Conservation (phyloP, 306 rosid genomes). For the Malus sylvestris region DNA sequence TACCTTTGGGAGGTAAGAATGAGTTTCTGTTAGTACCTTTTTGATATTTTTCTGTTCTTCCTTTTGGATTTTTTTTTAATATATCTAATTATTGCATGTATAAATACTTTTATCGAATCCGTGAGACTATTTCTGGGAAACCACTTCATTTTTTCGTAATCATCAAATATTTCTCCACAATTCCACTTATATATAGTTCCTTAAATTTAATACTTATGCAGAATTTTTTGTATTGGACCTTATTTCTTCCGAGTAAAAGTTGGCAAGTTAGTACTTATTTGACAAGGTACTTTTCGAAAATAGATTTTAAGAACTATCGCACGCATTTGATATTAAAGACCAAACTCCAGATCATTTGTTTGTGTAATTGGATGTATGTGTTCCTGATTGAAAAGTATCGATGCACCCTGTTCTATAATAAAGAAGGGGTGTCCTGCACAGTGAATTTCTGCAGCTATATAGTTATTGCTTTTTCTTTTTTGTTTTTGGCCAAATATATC, state of each 20-base stretch:
- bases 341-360: not conserved
- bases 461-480: not conserved
- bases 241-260: not conserved
- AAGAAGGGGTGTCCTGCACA: not conserved
- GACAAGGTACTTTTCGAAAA: not conserved
- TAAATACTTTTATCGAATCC: not conserved
- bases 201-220: not conserved
- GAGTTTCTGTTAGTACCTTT: not conserved
- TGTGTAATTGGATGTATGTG: not conserved
- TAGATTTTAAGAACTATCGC: not conserved
- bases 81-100: not conserved
- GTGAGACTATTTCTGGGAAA: not conserved
- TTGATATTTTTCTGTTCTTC: not conserved
- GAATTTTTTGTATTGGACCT: not conserved
- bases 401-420: not conserved
- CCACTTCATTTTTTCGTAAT: not conserved
- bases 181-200: not conserved
- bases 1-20: slow-evolving; percentile 94
- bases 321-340: not conserved
- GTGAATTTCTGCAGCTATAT: not conserved
- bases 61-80: not conserved
- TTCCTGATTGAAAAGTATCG: not conserved
- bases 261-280: not conserved
- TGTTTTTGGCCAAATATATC: not conserved
- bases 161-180: not conserved